Evolutionary conservation across 1,139 yeast species (phyloP), one percentile per base, ranked within the genome.

Genomic region (Schizosaccharomyces versatilis): DNA sequence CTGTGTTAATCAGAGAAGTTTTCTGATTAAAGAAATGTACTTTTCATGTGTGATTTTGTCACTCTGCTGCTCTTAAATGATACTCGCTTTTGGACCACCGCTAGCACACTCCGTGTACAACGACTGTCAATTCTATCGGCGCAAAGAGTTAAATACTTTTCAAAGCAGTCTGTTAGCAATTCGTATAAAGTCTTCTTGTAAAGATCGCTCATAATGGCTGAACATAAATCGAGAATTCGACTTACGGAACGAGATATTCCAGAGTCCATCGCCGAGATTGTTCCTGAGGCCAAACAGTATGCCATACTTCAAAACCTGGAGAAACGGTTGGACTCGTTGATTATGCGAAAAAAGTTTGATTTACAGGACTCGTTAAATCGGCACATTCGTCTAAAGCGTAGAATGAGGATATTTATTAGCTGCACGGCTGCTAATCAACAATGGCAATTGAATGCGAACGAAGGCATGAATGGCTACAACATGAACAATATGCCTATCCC

Each of bases 391-490:
- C 58, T 61, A 69, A 73, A 62, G 71, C 75, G 64, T 71, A 77
- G 59, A 76, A 72, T 90, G 63, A 76, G 98, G 57, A 76, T 90
- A 32, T 90, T 81, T 65, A 72, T 93, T 39, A 85, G 90, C 62
- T 86, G 84, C 65, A 81, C 85, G 1, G 73, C 82, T 49, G 83
- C 80, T 59, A 84, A 84, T 66, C 97, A 90, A 68, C 85, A 93
- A 52, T 90, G 98, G 98, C 97, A 88, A 65, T 57, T 57, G 56
- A 61, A 60, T 32, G 67, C 63, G 42, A 61, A 61, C 6, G 55
- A 62, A 47, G 72, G 71, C 54, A 72, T 70, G 57, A 68, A 71
- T 54, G 66, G 66, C 24, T 66, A 66, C 61, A 66, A 63, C 57
- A 62, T 65, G 61, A 64, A 62, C 58, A 60, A 64, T 57, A 62